phyloP scores from a whole-genome alignment of 306 rosid genomes.

The Casuarina glauca region DNA sequence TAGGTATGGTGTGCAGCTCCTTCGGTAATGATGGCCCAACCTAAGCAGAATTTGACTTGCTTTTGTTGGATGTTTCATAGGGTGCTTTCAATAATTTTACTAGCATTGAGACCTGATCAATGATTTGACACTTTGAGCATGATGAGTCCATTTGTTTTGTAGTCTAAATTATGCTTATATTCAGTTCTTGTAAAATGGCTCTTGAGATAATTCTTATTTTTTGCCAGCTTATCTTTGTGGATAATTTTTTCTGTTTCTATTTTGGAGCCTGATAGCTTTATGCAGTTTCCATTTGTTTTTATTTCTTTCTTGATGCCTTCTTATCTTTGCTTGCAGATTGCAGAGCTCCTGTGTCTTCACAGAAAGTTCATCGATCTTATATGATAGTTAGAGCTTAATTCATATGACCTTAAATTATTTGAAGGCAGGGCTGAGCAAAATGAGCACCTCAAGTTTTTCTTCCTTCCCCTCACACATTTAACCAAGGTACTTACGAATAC shows the following conservation, averaged over 20 bases:
- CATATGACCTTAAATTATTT: constrained; percentile 75
- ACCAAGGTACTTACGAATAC: neutral
- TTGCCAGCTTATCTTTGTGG: too few species aligned
- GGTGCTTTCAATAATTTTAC: constrained; percentile 61
- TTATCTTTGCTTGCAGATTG: constrained; percentile 43
- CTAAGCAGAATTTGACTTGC: neutral
- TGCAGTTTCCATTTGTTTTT: too few species aligned
- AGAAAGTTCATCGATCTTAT: too few species aligned
- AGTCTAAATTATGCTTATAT: too few species aligned
- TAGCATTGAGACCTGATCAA: too few species aligned
- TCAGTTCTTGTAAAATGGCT: too few species aligned
- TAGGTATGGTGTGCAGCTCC: neutral
- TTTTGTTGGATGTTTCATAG: constrained; percentile 47
- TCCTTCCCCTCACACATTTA: constrained; percentile 14
- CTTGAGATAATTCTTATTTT: too few species aligned
- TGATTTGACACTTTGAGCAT: too few species aligned
- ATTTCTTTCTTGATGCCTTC: too few species aligned
- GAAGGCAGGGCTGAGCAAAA: constrained; percentile 91
- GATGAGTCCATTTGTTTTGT: too few species aligned
- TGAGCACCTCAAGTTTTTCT: constrained; percentile 90
- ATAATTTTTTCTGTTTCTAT: too few species aligned
- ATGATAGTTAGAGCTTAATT: constrained; percentile 29
- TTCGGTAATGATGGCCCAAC: neutral
- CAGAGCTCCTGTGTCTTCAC: constrained; percentile 72
- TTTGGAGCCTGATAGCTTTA: too few species aligned